Evolutionary conservation across 257 asterid genomes (phyloP), one percentile per base, ranked within the genome.

Genomic region (Nicotiana sylvestris): DNA sequence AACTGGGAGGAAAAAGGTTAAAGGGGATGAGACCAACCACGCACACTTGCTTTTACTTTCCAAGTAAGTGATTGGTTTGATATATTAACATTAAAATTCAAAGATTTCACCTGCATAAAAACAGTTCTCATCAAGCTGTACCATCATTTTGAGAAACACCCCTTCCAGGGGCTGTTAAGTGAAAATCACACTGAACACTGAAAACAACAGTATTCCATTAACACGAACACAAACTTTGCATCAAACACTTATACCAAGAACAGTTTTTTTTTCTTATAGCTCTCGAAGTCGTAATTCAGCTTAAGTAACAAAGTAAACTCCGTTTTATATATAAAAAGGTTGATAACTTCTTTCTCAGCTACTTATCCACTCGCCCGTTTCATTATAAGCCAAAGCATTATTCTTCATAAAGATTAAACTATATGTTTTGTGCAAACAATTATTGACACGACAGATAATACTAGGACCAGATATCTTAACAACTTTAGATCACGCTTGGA

Each of bases 1-100:
- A 53, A 92, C 90, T 27, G 93, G 96, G 53, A 92, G 74, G 61
- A 82, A 53, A 53, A 53, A 9, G 16, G 3, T 8, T 17, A 67
- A 67, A 67, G 29, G 27, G 61, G 35, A 76, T 51, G 37, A 12
- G 25, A 72, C 79, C 61, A 25, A 72, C 39, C n/a, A 25, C 27
- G 61, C 21, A 49, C 37, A 30, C 39, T 30, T 46, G 79, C 60
- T 49, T 46, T 21, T 13, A 72, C 7, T 46, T 72, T 13, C 79
- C 39, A 72, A 12, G 35, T 9, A 46, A 72, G 35, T 27, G 25
- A 29, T 15, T 16, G 27, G 46, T 76, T 76, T 76, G 29, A 9
- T 76, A 16, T 21, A 17, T 25, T 25, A 15, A 66, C 49, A 66
- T 16, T 13, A 67, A 25, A 17, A 67, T 8, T 12, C 76, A 33